Base-by-base conservation (phyloP, 306 rosid genomes). In the Cotoneaster glaucophyllus region DNA sequence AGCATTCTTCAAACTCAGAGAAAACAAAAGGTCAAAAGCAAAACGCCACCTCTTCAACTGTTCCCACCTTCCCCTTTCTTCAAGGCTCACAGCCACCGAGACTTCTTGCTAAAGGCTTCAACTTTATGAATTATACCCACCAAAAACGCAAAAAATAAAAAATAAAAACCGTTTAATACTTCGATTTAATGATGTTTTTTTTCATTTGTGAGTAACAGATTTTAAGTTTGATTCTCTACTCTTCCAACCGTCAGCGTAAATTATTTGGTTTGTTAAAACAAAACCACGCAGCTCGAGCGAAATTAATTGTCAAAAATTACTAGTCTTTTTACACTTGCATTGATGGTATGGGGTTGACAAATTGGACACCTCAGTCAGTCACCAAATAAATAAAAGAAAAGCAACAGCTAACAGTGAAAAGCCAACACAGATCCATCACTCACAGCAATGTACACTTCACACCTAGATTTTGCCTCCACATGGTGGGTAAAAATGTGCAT, bases 401-500 rank as follows among this genome's bases (percentile, higher is more conserved):
- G 0, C 11, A 41, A 43, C 9, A 41, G 39, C 85, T 79, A 93
- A 82, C 98, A 95, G 32, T 84, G 91, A 75, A 95, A 90, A 61
- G 97, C 98, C 75, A 95, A 58, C 1, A 95, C 97, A 67, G 97
- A 80, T 77, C 98, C 98, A 62, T 89, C 91, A 48, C 80, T 76
- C 48, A 92, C 84, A 11, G 95, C 70, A 54, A 95, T 74, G 62
- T 80, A 79, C 9, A 95, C 92, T 77, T 78, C 85, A 79, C 98
- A 95, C 2, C 67, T 81, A 11, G 89, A 77, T 31, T 68, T 86
- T 7, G 89, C 91, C 67, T 85, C 83, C 74, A 84, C 93, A 34
- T 81, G 97, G 72, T 92, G 97, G 8, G 87, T 90, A 85, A 95
- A 92, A 45, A 95, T 74, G 65, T 92, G 89, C 87, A 95, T 64